phyloP scores from a whole-genome alignment of 768 basidiomycete genomes.

The Hemileccinum impolitum region DNA sequence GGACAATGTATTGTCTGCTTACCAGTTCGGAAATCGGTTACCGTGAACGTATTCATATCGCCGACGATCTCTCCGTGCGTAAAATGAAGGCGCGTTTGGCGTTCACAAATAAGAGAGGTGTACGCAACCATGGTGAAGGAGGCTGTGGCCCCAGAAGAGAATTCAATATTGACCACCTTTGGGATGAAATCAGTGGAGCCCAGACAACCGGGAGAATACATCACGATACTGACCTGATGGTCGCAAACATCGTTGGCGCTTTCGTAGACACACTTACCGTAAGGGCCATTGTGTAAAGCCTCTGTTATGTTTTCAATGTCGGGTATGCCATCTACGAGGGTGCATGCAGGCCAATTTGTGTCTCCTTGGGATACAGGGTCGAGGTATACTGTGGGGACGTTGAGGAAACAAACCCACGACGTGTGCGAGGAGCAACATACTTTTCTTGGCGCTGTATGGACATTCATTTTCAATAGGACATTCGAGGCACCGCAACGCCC shows the following conservation, averaged over 20 bases:
- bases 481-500: slow-evolving; percentile 69
- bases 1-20: slow-evolving; percentile 46
- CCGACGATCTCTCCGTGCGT: slow-evolving; percentile 88
- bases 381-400: slow-evolving; percentile 61
- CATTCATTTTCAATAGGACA: slow-evolving; percentile 72
- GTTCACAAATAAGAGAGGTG: slow-evolving; percentile 73
- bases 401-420: neutral
- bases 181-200: neutral
- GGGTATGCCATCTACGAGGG: slow-evolving; percentile 75
- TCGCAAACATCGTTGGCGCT: slow-evolving; percentile 84
- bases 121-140: slow-evolving; percentile 91
- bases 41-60: slow-evolving; percentile 72
- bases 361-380: slow-evolving; percentile 57
- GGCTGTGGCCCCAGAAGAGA: slow-evolving; percentile 74
- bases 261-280: slow-evolving; percentile 85
- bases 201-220: neutral
- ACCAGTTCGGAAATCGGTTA: slow-evolving; percentile 69
- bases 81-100: slow-evolving; percentile 84
- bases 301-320: slow-evolving; percentile 83
- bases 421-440: slow-evolving; percentile 36
- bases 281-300: slow-evolving; percentile 67
- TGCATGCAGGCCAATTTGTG: slow-evolving; percentile 58
- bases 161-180: slow-evolving; percentile 83
- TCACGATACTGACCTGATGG: slow-evolving; percentile 51
- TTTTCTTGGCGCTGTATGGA: slow-evolving; percentile 84